Conservation (phyloP, 176 grass and related monocot genomes). For the Lolium perenne region DNA sequence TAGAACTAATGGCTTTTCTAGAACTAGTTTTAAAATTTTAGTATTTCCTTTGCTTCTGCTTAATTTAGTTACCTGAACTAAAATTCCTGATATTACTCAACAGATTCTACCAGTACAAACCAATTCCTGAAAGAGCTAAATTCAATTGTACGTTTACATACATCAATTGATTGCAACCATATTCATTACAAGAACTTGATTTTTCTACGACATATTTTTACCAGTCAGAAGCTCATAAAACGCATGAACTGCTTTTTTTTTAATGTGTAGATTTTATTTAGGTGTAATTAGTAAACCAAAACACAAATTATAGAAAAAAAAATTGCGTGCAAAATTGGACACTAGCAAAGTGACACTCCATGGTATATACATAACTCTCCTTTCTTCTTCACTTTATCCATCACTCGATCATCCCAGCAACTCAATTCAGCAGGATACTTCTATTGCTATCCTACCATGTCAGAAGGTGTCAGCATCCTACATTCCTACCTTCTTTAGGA, state of each 20-base stretch:
- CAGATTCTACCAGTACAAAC: background rate
- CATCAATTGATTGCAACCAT: background rate
- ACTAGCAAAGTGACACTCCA: background rate
- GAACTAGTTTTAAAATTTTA: conserved; percentile 2
- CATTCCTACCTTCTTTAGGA: background rate
- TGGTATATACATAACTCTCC: background rate
- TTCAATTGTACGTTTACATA: background rate
- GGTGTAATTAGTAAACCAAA: conserved; percentile 9
- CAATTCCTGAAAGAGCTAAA: background rate
- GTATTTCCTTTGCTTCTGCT: background rate
- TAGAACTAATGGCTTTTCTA: background rate
- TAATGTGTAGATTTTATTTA: background rate
- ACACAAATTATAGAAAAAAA: background rate
- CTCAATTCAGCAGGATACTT: background rate
- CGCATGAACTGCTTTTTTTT: background rate
- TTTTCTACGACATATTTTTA: background rate
- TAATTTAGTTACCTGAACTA: conserved; percentile 19
- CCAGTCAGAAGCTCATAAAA: background rate
- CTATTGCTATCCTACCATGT: conserved; percentile 17
- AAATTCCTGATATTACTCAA: background rate
- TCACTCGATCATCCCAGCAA: background rate
- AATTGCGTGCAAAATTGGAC: background rate
- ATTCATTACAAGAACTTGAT: background rate
- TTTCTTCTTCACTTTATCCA: background rate
- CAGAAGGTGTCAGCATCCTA: background rate